These are phyloP conservation scores for Gonapodya prolifera DNA, from an alignment of 192 early-diverging fungal genomes.

Conservation along the genomic window DNA sequence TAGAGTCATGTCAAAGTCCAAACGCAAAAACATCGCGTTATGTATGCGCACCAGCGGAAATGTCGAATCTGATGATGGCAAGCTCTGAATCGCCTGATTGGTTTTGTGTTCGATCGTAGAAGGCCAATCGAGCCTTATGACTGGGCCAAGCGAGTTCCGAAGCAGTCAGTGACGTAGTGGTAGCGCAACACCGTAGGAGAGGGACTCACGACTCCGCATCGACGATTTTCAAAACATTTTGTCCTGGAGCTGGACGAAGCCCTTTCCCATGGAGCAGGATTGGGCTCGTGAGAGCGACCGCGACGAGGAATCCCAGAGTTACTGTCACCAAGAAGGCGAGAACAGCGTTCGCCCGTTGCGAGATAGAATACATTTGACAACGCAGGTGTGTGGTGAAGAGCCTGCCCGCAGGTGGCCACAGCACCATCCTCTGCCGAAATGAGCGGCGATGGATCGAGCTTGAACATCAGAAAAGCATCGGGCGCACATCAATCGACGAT, in stretches of 20 bases:
- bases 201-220: background rate
- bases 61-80: slow-evolving; percentile 45
- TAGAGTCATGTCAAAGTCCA: no score
- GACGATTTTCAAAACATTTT: background rate
- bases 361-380: slow-evolving; percentile 23
- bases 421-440: no score
- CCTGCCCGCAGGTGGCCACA: no score
- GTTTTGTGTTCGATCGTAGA: background rate
- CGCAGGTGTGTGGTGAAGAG: no score
- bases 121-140: background rate
- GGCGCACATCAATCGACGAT: background rate
- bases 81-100: slow-evolving; percentile 25
- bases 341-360: slow-evolving; percentile 40
- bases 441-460: no score
- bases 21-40: background rate
- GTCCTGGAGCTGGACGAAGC: background rate
- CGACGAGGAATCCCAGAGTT: slow-evolving; percentile 35
- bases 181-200: background rate
- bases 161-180: background rate
- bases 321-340: slow-evolving; percentile 47
- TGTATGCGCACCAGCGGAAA: slow-evolving; percentile 47
- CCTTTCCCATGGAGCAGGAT: slow-evolving; percentile 15
- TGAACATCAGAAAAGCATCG: no score
- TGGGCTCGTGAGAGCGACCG: slow-evolving; percentile 34
- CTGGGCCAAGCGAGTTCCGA: background rate